Evolutionary conservation across 106 monocot species (phyloP).

Genomic region (Dendrobium nobile): DNA sequence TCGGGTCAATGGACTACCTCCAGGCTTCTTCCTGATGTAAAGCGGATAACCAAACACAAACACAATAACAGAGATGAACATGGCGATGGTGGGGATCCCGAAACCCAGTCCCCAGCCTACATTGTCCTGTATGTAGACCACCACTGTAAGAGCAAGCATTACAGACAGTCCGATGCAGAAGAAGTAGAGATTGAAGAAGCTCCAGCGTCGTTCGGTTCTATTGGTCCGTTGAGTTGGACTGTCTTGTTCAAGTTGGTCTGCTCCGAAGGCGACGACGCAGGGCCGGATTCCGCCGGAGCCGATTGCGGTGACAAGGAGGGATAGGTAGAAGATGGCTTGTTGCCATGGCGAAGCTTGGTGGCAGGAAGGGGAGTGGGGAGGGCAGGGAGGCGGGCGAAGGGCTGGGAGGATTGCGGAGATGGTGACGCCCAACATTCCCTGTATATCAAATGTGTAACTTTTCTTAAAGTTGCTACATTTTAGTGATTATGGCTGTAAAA

Average conservation of each 20-base stretch:
- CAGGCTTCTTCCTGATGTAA: slow-evolving; percentile 46
- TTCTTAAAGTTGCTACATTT: too few species aligned
- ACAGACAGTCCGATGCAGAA: slow-evolving; percentile 46
- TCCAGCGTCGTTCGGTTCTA: slow-evolving; percentile 30
- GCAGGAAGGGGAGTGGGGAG: neutral
- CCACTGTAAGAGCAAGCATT: slow-evolving; percentile 46
- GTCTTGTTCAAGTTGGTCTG: slow-evolving; percentile 53
- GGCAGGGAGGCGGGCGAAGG: slow-evolving; percentile 23
- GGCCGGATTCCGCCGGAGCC: slow-evolving; percentile 58
- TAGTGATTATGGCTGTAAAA: too few species aligned
- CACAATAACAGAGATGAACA: slow-evolving; percentile 35
- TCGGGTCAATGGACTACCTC: slow-evolving; percentile 34
- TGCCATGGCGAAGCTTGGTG: slow-evolving; percentile 18
- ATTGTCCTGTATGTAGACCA: slow-evolving; percentile 64
- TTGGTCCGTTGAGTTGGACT: neutral
- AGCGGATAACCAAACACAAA: slow-evolving; percentile 39
- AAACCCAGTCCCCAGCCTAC: slow-evolving; percentile 62
- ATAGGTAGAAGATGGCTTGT: slow-evolving; percentile 31
- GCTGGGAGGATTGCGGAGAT: slow-evolving; percentile 24
- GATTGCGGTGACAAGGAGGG: slow-evolving; percentile 36
- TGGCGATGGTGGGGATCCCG: slow-evolving; percentile 48
- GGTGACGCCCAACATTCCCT: slow-evolving; percentile 44
- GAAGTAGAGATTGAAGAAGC: slow-evolving; percentile 76
- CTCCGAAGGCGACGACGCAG: slow-evolving; percentile 60
- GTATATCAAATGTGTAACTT: neutral